Conservation (phyloP, 495 filamentous ascomycete species). For the Symbiotaphrina buchneri region DNA sequence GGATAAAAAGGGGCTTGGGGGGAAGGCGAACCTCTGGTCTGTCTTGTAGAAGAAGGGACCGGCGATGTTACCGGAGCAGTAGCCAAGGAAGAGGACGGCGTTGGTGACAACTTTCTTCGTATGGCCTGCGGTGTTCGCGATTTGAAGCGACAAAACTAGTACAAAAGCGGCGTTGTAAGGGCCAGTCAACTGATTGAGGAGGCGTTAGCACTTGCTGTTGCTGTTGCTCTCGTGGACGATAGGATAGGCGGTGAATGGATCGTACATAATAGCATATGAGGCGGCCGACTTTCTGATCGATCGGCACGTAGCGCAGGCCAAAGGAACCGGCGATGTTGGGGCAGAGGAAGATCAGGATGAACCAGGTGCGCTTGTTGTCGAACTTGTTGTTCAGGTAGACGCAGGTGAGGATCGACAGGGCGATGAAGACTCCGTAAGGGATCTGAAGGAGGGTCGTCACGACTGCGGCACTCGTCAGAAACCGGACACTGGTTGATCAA, state of each 20-base stretch:
- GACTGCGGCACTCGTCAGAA: too few species aligned
- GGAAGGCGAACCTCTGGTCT: conserved; percentile 24
- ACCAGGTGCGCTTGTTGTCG: conserved; percentile 28
- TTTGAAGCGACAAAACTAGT: conserved; percentile 31
- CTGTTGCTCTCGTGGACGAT: too few species aligned
- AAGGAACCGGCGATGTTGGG: conserved; percentile 33
- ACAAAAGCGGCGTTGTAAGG: conserved; percentile 39
- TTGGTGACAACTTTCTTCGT: conserved; percentile 42
- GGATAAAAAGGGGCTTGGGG: too few species aligned
- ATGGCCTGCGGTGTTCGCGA: conserved; percentile 17
- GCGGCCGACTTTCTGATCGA: conserved; percentile 21
- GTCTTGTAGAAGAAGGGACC: conserved; percentile 36
- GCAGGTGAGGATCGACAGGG: conserved; percentile 29
- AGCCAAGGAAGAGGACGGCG: conserved; percentile 26
- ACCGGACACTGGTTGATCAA: too few species aligned
- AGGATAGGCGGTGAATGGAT: not conserved
- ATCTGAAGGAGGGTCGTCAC: conserved; percentile 28
- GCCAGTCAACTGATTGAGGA: conserved; percentile 20
- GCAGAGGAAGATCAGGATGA: conserved; percentile 27
- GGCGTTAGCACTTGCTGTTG: not conserved
- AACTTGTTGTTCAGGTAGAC: conserved; percentile 34
- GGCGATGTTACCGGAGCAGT: conserved; percentile 25
- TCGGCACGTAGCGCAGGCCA: conserved; percentile 26
- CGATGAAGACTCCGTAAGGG: conserved; percentile 32
- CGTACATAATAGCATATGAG: conserved; percentile 28